These are phyloP conservation scores for Austroboletus sp. DNA, from an alignment of 1,284 basidiomycete species.

Conservation along the genomic window DNA sequence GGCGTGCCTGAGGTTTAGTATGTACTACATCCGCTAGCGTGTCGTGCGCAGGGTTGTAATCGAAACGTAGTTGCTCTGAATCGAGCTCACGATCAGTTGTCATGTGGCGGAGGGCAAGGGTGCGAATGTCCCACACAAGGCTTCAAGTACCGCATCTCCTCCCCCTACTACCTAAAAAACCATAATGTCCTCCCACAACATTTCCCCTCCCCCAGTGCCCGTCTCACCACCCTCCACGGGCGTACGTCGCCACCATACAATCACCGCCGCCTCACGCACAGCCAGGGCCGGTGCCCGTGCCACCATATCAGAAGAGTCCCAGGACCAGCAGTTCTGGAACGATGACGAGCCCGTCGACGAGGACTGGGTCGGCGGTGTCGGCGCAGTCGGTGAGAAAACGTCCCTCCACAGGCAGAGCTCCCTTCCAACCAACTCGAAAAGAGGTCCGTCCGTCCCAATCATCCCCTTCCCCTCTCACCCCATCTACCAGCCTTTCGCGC, in stretches of 20 bases:
- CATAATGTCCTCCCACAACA: constrained; percentile 22
- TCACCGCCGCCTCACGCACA: constrained; percentile 65
- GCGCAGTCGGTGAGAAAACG: constrained; percentile 73
- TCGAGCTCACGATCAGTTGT: constrained; percentile 8
- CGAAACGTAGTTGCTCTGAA: not conserved
- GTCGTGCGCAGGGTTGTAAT: too few relatives aligned
- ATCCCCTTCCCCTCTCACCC: constrained; percentile 9
- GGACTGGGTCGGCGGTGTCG: constrained; percentile 72
- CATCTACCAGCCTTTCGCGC: constrained; percentile 39
- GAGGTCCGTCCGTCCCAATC: constrained; percentile 44
- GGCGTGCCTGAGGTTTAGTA: too few relatives aligned
- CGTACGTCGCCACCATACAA: constrained; percentile 74
- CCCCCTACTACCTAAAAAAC: constrained; percentile 8
- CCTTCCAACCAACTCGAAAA: constrained; percentile 71
- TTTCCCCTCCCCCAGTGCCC: constrained; percentile 31
- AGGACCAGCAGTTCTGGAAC: constrained; percentile 57
- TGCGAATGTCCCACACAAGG: constrained; percentile 12
- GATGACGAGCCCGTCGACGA: constrained; percentile 72
- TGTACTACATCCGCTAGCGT: too few relatives aligned
- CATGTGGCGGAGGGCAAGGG: constrained; percentile 25
- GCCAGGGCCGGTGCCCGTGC: constrained; percentile 55
- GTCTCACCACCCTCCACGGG: constrained; percentile 40
- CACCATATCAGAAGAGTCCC: constrained; percentile 60
- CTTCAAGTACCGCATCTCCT: not conserved
- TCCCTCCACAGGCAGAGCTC: constrained; percentile 73